phyloP scores from a whole-genome alignment of 306 rosid genomes.

The Sicyos edulis region DNA sequence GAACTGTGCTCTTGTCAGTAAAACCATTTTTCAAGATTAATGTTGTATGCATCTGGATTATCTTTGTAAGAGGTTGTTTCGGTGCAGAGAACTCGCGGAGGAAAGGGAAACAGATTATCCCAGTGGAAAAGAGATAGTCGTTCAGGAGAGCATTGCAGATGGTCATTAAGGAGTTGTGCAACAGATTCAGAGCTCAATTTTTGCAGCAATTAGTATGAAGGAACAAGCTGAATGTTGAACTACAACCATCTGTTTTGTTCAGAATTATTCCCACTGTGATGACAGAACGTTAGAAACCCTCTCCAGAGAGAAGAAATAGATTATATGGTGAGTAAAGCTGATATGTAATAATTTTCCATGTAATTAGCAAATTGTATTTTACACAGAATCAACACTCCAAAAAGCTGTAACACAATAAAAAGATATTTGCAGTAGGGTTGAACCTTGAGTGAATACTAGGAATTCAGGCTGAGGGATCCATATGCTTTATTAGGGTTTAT shows the following conservation, averaged over 20 bases:
- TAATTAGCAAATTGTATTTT: slow-evolving; percentile 31
- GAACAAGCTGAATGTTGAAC: slow-evolving; percentile 25
- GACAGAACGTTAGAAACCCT: not conserved
- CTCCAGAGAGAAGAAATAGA: not conserved
- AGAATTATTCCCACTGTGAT: not conserved
- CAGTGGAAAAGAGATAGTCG: slow-evolving; percentile 40
- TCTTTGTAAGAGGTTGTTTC: slow-evolving; percentile 13
- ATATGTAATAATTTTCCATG: slow-evolving; percentile 31
- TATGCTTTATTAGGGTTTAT: slow-evolving; percentile 15
- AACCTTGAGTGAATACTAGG: not conserved
- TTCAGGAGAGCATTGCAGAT: slow-evolving; percentile 34
- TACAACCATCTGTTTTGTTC: slow-evolving; percentile 25
- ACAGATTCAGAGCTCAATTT: slow-evolving; percentile 17
- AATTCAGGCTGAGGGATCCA: slow-evolving; percentile 15
- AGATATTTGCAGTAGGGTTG: slow-evolving; percentile 11
- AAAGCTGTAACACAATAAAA: slow-evolving; percentile 13
- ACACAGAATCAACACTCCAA: slow-evolving; percentile 25
- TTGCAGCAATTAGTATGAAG: slow-evolving; percentile 14
- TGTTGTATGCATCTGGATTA: slow-evolving; percentile 14
- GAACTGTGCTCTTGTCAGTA: too few relatives aligned
- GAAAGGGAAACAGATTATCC: slow-evolving; percentile 40
- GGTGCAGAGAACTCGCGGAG: slow-evolving; percentile 58
- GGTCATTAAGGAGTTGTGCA: slow-evolving; percentile 35
- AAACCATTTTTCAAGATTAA: not conserved
- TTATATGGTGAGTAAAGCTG: slow-evolving; percentile 18